Evolutionary conservation across 202 grass and related monocot genomes (phyloP).

Genomic region (Miscanthus sacchariflorus): DNA sequence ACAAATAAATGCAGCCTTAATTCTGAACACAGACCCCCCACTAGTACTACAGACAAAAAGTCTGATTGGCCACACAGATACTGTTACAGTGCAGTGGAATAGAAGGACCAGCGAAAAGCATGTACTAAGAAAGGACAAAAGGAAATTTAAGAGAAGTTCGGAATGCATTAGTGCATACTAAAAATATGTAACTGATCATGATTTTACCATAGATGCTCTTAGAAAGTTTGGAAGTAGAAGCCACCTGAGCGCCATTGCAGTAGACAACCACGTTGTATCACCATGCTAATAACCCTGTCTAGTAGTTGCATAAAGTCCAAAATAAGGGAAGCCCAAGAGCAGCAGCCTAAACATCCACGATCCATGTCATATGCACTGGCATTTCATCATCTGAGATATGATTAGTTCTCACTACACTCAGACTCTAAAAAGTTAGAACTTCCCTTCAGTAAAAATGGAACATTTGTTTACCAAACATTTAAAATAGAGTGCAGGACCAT

Average conservation of each 20-base stretch:
- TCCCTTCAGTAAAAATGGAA: constrained; percentile 58
- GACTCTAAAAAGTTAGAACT: constrained; percentile 43
- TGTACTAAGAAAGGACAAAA: neutral
- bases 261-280: constrained; percentile 10
- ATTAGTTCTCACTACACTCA: constrained; percentile 49
- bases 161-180: neutral
- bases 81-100: constrained; percentile 21
- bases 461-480: constrained; percentile 60
- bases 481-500: constrained; percentile 11
- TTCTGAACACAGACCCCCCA: neutral
- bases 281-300: constrained; percentile 41
- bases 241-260: constrained; percentile 68
- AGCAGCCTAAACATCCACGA: constrained; percentile 41
- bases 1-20: constrained; percentile 34
- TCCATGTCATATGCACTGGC: constrained; percentile 53
- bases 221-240: constrained; percentile 16
- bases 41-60: neutral
- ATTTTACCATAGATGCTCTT: constrained; percentile 2
- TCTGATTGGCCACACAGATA: neutral
- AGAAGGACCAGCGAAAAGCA: constrained; percentile 5
- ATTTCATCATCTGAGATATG: constrained; percentile 49
- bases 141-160: neutral
- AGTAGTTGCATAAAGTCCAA: constrained; percentile 59
- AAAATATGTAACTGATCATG: neutral
- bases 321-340: constrained; percentile 49